These are phyloP conservation scores for Vanrija sp. DNA, from an alignment of 1,284 basidiomycete species.

Conservation along the genomic window DNA sequence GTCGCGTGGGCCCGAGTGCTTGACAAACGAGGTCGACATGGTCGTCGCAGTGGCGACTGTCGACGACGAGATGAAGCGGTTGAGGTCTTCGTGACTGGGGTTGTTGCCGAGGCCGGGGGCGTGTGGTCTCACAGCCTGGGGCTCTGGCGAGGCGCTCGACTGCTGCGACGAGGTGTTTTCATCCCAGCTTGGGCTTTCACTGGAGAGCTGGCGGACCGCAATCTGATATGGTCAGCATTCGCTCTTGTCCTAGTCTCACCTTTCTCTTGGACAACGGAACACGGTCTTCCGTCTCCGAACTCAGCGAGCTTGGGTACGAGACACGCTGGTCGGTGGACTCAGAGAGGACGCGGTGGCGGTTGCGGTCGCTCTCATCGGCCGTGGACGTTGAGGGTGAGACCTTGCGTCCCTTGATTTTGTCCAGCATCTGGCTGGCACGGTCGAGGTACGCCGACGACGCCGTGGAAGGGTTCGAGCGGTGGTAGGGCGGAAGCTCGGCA, in stretches of 20 bases:
- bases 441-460: constrained; percentile 58
- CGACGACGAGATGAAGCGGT: constrained; percentile 69
- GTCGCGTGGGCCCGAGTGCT: constrained; percentile 65
- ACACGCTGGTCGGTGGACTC: constrained; percentile 44
- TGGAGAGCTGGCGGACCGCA: background rate
- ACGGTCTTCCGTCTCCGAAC: constrained; percentile 4
- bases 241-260: no score
- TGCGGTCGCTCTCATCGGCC: constrained; percentile 7
- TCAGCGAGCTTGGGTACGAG: background rate
- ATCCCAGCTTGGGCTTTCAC: background rate
- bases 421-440: constrained; percentile 73
- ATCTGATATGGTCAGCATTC: background rate
- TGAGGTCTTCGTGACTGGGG: constrained; percentile 60
- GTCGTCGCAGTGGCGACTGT: constrained; percentile 62
- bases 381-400: constrained; percentile 39
- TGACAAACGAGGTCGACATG: constrained; percentile 73
- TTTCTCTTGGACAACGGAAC: background rate
- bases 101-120: background rate
- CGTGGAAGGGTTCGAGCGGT: constrained; percentile 43
- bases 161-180: background rate
- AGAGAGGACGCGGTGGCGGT: constrained; percentile 24
- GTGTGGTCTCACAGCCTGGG: no score
- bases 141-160: background rate
- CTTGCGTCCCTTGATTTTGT: constrained; percentile 61
- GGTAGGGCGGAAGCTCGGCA: constrained; percentile 11